These are phyloP conservation scores for Fusarium haematococcum DNA, from an alignment of 2,329 filamentous ascomycete genomes.

Conservation along the genomic window DNA sequence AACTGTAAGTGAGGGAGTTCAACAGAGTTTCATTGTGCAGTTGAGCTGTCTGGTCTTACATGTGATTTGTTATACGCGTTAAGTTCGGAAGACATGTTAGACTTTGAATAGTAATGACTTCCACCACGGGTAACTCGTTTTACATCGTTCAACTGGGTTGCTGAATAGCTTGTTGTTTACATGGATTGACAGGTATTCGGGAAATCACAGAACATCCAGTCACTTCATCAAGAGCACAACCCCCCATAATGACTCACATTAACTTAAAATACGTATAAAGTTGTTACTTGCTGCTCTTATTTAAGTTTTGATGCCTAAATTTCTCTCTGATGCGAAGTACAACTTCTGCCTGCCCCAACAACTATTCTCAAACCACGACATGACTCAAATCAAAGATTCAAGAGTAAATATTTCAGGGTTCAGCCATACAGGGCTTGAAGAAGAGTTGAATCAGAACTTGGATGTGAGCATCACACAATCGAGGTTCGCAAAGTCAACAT, in stretches of 20 bases:
- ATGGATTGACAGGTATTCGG: neutral
- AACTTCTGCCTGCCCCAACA: neutral
- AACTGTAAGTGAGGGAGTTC: neutral
- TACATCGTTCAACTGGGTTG: neutral
- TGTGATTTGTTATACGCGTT: neutral
- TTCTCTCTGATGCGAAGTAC: neutral
- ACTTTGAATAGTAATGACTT: neutral
- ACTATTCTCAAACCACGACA: neutral
- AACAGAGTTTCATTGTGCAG: neutral
- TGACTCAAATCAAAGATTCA: neutral
- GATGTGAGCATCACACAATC: neutral
- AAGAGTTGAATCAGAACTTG: neutral
- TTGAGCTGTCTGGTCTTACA: neutral
- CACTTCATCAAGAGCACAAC: neutral
- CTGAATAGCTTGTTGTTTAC: neutral
- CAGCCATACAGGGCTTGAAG: neutral
- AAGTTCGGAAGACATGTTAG: neutral
- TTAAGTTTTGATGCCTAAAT: neutral
- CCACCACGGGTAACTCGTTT: no score
- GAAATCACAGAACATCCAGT: neutral
- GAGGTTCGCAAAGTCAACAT: neutral
- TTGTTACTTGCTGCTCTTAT: neutral
- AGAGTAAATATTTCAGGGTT: neutral
- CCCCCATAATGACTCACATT: neutral
- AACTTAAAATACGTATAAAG: neutral